Conservation (phyloP, 768 basidiomycete genomes). For the Collybiopsis confluens region DNA sequence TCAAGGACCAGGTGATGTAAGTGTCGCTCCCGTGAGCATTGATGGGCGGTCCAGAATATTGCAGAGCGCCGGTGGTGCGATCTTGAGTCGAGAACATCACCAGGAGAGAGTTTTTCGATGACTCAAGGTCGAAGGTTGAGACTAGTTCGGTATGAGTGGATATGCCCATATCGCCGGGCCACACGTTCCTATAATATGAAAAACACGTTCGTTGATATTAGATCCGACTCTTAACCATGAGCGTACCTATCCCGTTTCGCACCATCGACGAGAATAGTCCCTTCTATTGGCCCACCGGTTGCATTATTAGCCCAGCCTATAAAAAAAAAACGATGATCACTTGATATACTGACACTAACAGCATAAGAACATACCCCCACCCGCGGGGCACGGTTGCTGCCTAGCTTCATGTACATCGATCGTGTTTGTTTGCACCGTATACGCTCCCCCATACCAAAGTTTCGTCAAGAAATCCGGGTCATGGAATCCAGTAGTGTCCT, state of each 20-base stretch:
- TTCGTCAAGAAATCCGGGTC: slow-evolving; percentile 50
- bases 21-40: slow-evolving; percentile 36
- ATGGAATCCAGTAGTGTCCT: slow-evolving; percentile 34
- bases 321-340: background rate
- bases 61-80: slow-evolving; percentile 39
- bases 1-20: slow-evolving; percentile 49
- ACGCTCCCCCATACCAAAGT: slow-evolving; percentile 58
- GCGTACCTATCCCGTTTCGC: slow-evolving; percentile 45
- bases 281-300: slow-evolving; percentile 40
- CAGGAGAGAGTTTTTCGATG: slow-evolving; percentile 41
- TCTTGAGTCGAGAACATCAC: slow-evolving; percentile 48
- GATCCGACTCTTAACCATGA: background rate
- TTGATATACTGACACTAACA: background rate
- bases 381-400: slow-evolving; percentile 25
- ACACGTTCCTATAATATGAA: slow-evolving; percentile 18
- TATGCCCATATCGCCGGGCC: slow-evolving; percentile 37
- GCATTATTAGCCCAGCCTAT: slow-evolving; percentile 47
- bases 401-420: slow-evolving; percentile 34
- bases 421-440: slow-evolving; percentile 57
- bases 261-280: slow-evolving; percentile 51
- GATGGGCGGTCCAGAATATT: slow-evolving; percentile 38
- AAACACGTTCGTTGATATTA: no score
- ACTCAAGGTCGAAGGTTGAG: slow-evolving; percentile 28
- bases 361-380: slow-evolving; percentile 13
- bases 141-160: slow-evolving; percentile 34